A percentile compares a stretch with the other conserved stretches of the same genome.
Conservation (phyloP, 345 rosid genomes). For the Microcos paniculata region DNA sequence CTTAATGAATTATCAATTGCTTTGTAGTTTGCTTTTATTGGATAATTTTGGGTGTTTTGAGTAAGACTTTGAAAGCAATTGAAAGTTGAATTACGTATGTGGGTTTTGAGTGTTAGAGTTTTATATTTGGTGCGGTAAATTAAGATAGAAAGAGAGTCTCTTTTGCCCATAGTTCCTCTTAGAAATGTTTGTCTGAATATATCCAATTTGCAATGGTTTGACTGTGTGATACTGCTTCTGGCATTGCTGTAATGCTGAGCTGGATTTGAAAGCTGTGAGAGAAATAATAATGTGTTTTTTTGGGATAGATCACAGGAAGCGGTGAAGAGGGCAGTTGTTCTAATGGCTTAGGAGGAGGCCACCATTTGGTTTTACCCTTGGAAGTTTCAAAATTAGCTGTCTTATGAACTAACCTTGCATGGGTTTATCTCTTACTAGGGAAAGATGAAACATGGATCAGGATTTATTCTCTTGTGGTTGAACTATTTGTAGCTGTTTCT, state of each 20-base stretch:
- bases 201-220: neutral
- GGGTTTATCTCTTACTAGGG: neutral
- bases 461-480: neutral
- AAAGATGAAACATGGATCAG: neutral
- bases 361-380: neutral
- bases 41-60: neutral
- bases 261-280: neutral
- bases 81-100: neutral
- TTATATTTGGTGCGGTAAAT: neutral
- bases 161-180: neutral
- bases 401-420: neutral
- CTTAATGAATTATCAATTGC: neutral
- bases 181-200: neutral
- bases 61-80: neutral
- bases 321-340: neutral
- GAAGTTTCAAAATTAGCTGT: neutral
- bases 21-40: neutral
- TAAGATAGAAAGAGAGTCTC: neutral
- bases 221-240: neutral
- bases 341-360: neutral
- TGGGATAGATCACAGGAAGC: neutral
- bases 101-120: slow-evolving; percentile 2
- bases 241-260: neutral
- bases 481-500: neutral
- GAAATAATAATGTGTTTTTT: neutral